These are phyloP conservation scores for Neurospora discreta DNA, from an alignment of 495 filamentous ascomycete genomes.

Conservation along the genomic window DNA sequence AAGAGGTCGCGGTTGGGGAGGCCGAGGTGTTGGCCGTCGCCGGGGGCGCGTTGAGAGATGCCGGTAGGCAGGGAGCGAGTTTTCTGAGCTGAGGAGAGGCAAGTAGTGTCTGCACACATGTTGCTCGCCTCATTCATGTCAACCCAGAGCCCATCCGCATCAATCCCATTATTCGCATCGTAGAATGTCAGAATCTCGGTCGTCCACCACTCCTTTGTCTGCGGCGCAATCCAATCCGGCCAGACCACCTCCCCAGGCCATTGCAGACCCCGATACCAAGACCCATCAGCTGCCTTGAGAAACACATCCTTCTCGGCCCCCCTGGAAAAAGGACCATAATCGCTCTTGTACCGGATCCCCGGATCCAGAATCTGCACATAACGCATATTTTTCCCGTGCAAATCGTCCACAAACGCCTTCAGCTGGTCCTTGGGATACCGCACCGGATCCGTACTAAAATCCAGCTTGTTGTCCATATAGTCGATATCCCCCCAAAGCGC, in stretches of 20 bases:
- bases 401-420: constrained; percentile 52
- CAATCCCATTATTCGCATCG: constrained; percentile 48
- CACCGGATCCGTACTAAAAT: constrained; percentile 65
- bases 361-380: constrained; percentile 86
- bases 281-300: constrained; percentile 51
- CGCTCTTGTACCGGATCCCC: constrained; percentile 51
- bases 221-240: constrained; percentile 74
- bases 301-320: constrained; percentile 53
- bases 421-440: constrained; percentile 57
- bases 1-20: constrained; percentile 55
- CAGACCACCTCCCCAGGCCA: constrained; percentile 78
- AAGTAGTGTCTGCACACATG: constrained; percentile 15
- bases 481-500: constrained; percentile 89
- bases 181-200: constrained; percentile 63
- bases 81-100: not conserved
- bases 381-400: constrained; percentile 63
- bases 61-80: not conserved
- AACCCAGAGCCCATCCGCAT: constrained; percentile 82
- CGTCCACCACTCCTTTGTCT: constrained; percentile 62
- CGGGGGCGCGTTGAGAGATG: not conserved
- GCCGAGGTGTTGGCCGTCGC: constrained; percentile 27
- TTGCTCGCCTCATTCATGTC: constrained; percentile 54
- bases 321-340: constrained; percentile 51
- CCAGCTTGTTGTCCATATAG: constrained; percentile 52
- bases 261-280: constrained; percentile 62